Percentiles rank a stretch among this genome's conserved stretches.
Conservation (phyloP, 371 early-diverging fungal genomes). For the Haplosporangium sp. region DNA sequence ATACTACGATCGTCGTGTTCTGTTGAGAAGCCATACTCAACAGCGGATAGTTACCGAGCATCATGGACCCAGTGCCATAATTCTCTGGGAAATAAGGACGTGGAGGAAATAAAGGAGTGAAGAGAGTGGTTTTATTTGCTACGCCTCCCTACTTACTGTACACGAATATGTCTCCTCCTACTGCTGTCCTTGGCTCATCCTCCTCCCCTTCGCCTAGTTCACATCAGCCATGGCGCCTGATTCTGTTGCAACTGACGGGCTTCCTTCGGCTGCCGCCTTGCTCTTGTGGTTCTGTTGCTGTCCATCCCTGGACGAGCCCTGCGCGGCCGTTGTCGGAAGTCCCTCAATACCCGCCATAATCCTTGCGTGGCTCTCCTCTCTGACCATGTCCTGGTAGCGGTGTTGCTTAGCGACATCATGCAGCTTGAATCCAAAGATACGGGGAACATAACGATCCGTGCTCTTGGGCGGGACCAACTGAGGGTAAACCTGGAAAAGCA, state of each 20-base stretch:
- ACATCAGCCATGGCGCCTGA: conserved; percentile 54
- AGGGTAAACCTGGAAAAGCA: conserved; percentile 94
- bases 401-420: conserved; percentile 88
- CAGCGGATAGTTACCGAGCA: too few species aligned
- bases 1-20: too few species aligned
- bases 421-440: conserved; percentile 96
- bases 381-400: conserved; percentile 87
- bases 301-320: conserved; percentile 31
- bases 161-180: background rate
- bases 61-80: too few species aligned
- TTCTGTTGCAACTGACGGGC: conserved; percentile 22
- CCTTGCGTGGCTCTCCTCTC: conserved; percentile 70
- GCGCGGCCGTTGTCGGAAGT: conserved; percentile 45
- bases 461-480: conserved; percentile 78
- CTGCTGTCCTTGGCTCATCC: background rate
- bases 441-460: conserved; percentile 87
- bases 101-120: too few species aligned
- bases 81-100: too few species aligned
- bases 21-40: too few species aligned
- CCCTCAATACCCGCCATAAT: conserved; percentile 56
- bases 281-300: conserved; percentile 45
- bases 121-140: too few species aligned
- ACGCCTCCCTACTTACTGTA: background rate
- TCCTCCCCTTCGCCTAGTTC: conserved; percentile 14
- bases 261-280: conserved; percentile 23